Percentiles rank a stretch among this genome's conserved stretches.
Conservation (phyloP, 108 stramenopile genomes). For the Aureococcus anophagefferens region DNA sequence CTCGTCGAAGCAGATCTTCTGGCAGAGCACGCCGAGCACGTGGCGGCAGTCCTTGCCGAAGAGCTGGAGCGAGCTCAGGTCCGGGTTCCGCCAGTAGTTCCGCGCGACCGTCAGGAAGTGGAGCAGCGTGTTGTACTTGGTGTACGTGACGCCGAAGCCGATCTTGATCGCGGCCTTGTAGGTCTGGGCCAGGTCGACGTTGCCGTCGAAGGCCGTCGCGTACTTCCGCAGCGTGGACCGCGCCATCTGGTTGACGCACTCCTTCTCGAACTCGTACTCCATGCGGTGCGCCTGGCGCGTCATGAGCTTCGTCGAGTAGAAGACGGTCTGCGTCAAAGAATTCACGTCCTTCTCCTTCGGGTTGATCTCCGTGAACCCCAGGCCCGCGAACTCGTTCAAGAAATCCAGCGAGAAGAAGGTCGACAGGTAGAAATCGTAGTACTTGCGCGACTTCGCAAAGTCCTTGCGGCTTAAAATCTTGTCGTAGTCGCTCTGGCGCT, state of each 20-base stretch:
- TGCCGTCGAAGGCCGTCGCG: slow-evolving; percentile 22
- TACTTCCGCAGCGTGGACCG: slow-evolving; percentile 32
- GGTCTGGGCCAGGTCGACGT: slow-evolving; percentile 16
- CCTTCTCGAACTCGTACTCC: slow-evolving; percentile 49
- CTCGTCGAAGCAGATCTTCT: slow-evolving; percentile 43
- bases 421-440: slow-evolving; percentile 21
- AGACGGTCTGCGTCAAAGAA: slow-evolving; percentile 41
- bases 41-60: slow-evolving; percentile 44
- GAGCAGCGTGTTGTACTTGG: slow-evolving; percentile 51
- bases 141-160: slow-evolving; percentile 36
- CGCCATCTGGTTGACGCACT: slow-evolving; percentile 49
- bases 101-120: slow-evolving; percentile 42
- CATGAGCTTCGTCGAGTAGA: slow-evolving; percentile 42
- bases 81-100: slow-evolving; percentile 41
- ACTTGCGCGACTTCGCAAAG: slow-evolving; percentile 26
- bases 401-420: slow-evolving; percentile 33
- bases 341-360: slow-evolving; percentile 47
- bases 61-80: slow-evolving; percentile 39
- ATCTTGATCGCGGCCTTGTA: slow-evolving; percentile 32
- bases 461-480: slow-evolving; percentile 29
- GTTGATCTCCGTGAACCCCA: slow-evolving; percentile 44
- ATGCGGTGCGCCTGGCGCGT: slow-evolving; percentile 23
- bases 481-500: slow-evolving; percentile 34
- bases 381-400: slow-evolving; percentile 34
- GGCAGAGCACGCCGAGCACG: slow-evolving; percentile 35